A percentile compares a stretch with the other conserved stretches of the same genome.
phyloP scores from a whole-genome alignment of 345 rosid genomes.

The Melastoma malabathricum region DNA sequence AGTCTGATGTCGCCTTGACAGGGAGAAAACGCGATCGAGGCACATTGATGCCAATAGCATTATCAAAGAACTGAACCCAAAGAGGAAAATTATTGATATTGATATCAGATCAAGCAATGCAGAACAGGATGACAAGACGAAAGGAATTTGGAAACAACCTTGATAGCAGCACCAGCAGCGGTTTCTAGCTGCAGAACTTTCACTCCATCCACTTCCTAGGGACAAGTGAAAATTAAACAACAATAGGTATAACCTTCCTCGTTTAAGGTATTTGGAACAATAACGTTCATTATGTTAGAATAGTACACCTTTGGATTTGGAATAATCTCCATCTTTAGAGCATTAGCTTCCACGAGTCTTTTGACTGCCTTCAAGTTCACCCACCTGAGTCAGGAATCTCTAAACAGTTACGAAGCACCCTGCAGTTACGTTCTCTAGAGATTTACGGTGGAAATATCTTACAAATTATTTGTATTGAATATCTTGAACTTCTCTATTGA shows the following conservation, averaged over 20 bases:
- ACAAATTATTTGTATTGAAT: constrained; percentile 96
- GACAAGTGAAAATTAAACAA: constrained; percentile 1
- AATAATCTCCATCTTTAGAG: constrained; percentile 92
- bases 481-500: constrained; percentile 98
- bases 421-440: constrained; percentile 19
- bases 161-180: constrained; percentile 93
- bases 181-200: constrained; percentile 97
- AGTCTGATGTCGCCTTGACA: constrained; percentile 87
- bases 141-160: constrained; percentile 24
- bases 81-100: background rate
- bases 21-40: constrained; percentile 90
- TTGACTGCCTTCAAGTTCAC: constrained; percentile 83
- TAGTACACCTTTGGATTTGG: constrained; percentile 77
- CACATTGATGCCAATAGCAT: constrained; percentile 74
- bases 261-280: background rate
- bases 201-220: constrained; percentile 88
- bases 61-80: constrained; percentile 63
- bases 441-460: constrained; percentile 12
- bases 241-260: too few relatives aligned
- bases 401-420: too few relatives aligned
- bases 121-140: background rate
- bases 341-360: constrained; percentile 89
- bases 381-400: constrained; percentile 43
- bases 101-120: background rate
- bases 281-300: background rate